Base-by-base conservation (phyloP, 1,284 basidiomycete genomes). In the Athelia psychrophila region DNA sequence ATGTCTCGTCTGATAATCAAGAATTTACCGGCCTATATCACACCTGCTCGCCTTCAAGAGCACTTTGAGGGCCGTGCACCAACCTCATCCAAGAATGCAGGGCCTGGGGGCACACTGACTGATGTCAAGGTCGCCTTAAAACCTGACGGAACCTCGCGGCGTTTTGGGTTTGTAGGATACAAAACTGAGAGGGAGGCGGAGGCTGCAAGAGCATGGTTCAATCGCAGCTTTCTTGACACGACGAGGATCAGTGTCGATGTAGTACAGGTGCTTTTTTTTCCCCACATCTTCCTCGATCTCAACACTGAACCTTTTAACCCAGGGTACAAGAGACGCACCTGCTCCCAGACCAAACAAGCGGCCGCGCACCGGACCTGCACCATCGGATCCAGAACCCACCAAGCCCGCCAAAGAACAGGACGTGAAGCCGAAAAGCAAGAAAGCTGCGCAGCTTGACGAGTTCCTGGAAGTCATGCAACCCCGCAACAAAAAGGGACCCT, bases 1-100 rank as follows among this genome's bases (percentile, higher is more conserved):
- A 91, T 91, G 92, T 96, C 95, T 15, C 90, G 96, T 46, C 82
- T 99, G 44, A 91, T 99, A 51, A 77, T 98, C 47, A 94, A 93
- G 63, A 94, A 94, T 62, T 73, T 99, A 1, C 95, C 95, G 0
- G 64, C 83, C 0, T 88, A 87, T 64, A 75, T 91, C 25, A 86
- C 88, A 0, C 79, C 84, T 30, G 76, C 76, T 8, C 78, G 80
- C 25, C 80, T 96, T 10, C 79, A 83, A 42, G 77, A 83, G 53
- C 88, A 94, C 67, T 86, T 93, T 62, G 74, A 79, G 49, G 27
- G 27, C 27, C 27, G 27, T 30, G 27, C 27, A 6, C 27, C 27
- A 30, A 30, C 6, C 27, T 30, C 27, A 30, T 42, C 38, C n/a
- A 79, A 83, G 49, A 76, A 71, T 51, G 27, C 27, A 30, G 80